Evolutionary conservation across 176 grass and related monocot genomes (phyloP).

Genomic region (Urochloa ruziziensis): DNA sequence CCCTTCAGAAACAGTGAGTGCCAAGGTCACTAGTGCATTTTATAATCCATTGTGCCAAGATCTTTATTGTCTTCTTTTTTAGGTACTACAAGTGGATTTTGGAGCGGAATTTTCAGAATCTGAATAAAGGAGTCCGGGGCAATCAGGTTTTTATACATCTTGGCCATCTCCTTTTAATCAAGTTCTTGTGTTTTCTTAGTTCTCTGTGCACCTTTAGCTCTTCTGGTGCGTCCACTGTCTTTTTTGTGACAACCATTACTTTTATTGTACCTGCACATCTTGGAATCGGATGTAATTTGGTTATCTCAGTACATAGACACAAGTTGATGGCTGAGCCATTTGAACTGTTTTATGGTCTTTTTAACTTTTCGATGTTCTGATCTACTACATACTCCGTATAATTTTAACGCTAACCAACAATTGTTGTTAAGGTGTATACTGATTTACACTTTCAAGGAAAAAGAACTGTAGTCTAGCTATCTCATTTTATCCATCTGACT

Average conservation of each 20-base stretch:
- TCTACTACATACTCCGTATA: not conserved
- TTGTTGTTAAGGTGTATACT: not conserved
- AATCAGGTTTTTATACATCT: constrained; percentile 73
- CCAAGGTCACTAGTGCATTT: not conserved
- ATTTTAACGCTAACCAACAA: not conserved
- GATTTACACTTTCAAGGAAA: not conserved
- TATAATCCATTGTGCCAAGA: constrained; percentile 1
- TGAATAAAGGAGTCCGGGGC: constrained; percentile 97
- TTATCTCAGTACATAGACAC: not conserved
- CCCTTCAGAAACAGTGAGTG: constrained; percentile 92
- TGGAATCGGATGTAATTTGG: not conserved
- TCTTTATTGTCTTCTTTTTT: constrained; percentile 17
- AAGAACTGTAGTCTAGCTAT: not conserved
- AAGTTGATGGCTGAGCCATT: not conserved
- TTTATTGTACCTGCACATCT: not conserved
- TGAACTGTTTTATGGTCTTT: not conserved
- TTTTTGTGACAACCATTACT: not conserved
- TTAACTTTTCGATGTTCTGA: not conserved
- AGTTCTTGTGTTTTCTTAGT: not conserved
- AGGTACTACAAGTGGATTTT: constrained; percentile 99
- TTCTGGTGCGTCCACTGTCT: not conserved
- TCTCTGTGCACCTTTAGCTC: not conserved
- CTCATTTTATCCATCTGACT: constrained; percentile 24
- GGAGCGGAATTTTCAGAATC: constrained; percentile 98
- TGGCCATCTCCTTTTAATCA: constrained; percentile 21